Evolutionary conservation across 306 rosid genomes (phyloP).

Genomic region (Trichosanthes cucumerina): DNA sequence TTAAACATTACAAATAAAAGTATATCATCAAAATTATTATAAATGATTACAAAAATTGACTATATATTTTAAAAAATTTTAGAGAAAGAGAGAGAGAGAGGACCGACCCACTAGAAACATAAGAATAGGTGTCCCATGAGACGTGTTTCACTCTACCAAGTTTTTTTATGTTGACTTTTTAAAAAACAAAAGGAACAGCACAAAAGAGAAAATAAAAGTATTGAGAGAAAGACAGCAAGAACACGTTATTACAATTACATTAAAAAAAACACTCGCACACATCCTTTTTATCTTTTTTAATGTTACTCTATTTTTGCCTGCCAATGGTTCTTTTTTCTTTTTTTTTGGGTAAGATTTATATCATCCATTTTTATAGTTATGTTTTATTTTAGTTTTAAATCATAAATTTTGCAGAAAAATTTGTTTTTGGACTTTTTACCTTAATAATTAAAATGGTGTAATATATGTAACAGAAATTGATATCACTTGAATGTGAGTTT

Average conservation of each 20-base stretch:
- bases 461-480: neutral
- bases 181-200: neutral
- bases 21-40: no score
- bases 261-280: conserved; percentile 14
- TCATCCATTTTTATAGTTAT: no score
- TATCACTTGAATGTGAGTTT: neutral
- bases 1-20: no score
- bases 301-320: neutral
- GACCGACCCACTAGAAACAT: conserved; percentile 20
- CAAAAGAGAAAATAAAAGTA: neutral
- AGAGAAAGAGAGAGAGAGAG: neutral
- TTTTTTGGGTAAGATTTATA: no score
- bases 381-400: neutral
- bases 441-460: neutral
- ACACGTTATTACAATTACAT: conserved; percentile 24
- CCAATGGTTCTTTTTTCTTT: neutral
- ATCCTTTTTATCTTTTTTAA: neutral
- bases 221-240: conserved; percentile 5
- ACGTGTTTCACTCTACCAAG: conserved; percentile 25
- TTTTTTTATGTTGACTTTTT: conserved; percentile 25
- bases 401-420: neutral
- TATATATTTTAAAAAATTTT: neutral
- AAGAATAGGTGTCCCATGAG: conserved; percentile 19
- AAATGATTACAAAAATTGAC: no score
- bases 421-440: neutral